phyloP scores from a whole-genome alignment of 108 stramenopile genomes.

The Nannochloropsis gaditana region DNA sequence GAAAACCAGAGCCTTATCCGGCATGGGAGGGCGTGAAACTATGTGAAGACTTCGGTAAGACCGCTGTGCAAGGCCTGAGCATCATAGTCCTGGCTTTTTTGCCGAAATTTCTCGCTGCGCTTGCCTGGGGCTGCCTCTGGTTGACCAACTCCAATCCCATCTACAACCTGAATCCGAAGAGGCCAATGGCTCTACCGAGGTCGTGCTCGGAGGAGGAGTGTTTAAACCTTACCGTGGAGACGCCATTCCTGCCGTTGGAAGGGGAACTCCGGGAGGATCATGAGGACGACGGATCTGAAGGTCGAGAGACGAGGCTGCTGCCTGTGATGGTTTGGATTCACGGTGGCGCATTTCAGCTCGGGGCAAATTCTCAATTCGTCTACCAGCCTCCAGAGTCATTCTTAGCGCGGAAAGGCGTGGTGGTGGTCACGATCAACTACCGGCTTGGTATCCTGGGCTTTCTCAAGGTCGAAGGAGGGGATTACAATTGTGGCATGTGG shows the following conservation, averaged over 20 bases:
- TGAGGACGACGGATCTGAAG: not conserved
- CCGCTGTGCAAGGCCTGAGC: not conserved
- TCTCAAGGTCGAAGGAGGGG: constrained; percentile 40
- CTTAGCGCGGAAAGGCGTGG: constrained; percentile 33
- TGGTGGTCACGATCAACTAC: constrained; percentile 58
- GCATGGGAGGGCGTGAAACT: constrained; percentile 30
- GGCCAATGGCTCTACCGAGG: not conserved
- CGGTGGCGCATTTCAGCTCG: constrained; percentile 53
- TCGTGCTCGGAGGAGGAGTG: constrained; percentile 44
- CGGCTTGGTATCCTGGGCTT: constrained; percentile 56
- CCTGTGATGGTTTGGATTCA: constrained; percentile 56
- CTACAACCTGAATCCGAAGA: not conserved
- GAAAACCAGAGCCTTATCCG: constrained; percentile 36
- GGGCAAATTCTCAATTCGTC: constrained; percentile 30
- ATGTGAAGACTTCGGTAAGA: constrained; percentile 39
- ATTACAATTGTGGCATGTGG: constrained; percentile 49
- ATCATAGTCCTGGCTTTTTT: not conserved
- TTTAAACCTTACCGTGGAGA: constrained; percentile 54
- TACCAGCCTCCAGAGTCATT: constrained; percentile 27
- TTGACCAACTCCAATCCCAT: not conserved
- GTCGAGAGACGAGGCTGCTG: not conserved
- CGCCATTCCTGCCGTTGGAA: constrained; percentile 22
- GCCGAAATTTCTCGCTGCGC: not conserved
- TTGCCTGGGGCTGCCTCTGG: not conserved
- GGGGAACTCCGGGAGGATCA: not conserved